Conservation (phyloP, 2,329 filamentous ascomycete genomes). For the Monilinia fructigena region DNA sequence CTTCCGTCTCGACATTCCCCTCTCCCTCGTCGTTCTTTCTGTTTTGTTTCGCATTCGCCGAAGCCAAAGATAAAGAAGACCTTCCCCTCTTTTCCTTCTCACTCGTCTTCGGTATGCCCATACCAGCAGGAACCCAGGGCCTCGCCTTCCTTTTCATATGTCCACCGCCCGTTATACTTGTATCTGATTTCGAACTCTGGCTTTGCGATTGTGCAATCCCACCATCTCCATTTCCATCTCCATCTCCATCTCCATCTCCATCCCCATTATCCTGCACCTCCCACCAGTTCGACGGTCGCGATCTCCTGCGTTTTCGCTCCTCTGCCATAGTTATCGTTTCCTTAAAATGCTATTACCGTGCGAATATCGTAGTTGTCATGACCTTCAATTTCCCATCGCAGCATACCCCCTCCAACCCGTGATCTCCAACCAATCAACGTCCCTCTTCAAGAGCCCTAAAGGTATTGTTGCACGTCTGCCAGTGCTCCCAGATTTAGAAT, state of each 20-base stretch:
- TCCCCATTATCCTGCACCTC: conserved; percentile 21
- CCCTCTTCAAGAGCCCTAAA: neutral
- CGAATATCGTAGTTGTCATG: neutral
- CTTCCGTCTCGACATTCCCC: neutral
- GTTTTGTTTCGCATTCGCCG: neutral
- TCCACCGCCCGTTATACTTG: neutral
- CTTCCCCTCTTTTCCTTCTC: conserved; percentile 2
- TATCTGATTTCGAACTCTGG: conserved; percentile 22
- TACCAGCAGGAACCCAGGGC: conserved; percentile 6
- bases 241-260: neutral
- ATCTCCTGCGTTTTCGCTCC: conserved; percentile 33
- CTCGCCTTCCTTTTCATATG: conserved; percentile 5
- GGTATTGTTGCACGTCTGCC: conserved; percentile 8
- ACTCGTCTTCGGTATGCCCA: neutral
- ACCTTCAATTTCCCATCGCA: neutral
- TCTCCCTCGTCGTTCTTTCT: neutral
- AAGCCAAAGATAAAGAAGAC: neutral
- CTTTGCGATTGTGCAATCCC: neutral
- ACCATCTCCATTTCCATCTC: neutral
- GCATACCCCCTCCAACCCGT: neutral
- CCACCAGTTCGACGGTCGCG: conserved; percentile 36
- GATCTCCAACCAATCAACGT: conserved; percentile 2
- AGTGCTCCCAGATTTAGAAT: neutral
- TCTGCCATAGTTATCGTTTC: conserved; percentile 21
- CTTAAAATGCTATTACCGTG: neutral